Evolutionary conservation across 805 yeast genomes (phyloP).

Genomic region (Kodamaea sagamina): DNA sequence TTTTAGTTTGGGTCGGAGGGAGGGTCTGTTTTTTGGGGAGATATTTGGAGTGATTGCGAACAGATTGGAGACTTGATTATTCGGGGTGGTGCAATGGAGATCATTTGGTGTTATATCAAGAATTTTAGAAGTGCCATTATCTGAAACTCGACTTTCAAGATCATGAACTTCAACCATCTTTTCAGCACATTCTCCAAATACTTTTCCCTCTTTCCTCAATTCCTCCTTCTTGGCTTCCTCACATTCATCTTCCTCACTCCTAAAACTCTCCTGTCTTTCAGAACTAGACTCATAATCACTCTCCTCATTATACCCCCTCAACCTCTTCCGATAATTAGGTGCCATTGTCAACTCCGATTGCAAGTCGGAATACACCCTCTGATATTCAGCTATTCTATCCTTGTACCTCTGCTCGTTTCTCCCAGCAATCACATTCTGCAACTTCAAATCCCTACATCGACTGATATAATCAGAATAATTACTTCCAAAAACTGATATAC

Average conservation of each 20-base stretch:
- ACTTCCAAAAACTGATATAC: slow-evolving; percentile 12
- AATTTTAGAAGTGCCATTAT: too few species aligned
- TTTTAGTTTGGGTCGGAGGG: not conserved
- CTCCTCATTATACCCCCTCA: slow-evolving; percentile 10
- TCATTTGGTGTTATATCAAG: too few species aligned
- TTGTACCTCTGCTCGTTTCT: slow-evolving; percentile 25
- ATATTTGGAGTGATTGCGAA: too few species aligned
- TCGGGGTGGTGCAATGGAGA: too few species aligned
- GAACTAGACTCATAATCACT: slow-evolving; percentile 9
- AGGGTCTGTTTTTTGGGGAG: not conserved
- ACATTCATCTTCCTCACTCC: not conserved
- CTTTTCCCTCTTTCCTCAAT: not conserved
- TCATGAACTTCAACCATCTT: too few species aligned
- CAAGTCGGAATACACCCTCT: slow-evolving; percentile 22
- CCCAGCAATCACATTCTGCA: slow-evolving; percentile 31
- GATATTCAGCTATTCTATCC: slow-evolving; percentile 26
- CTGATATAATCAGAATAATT: slow-evolving; percentile 13
- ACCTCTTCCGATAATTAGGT: slow-evolving; percentile 12
- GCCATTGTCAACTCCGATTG: slow-evolving; percentile 6
- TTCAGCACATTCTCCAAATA: not conserved
- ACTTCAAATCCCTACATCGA: slow-evolving; percentile 21
- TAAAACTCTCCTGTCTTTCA: not conserved
- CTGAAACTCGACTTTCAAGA: too few species aligned
- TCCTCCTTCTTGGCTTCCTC: not conserved
- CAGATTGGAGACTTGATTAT: too few species aligned